Evolutionary conservation across 1,284 basidiomycete species (phyloP), one percentile per base, ranked within the genome.

Genomic region (Puccinia horiana): DNA sequence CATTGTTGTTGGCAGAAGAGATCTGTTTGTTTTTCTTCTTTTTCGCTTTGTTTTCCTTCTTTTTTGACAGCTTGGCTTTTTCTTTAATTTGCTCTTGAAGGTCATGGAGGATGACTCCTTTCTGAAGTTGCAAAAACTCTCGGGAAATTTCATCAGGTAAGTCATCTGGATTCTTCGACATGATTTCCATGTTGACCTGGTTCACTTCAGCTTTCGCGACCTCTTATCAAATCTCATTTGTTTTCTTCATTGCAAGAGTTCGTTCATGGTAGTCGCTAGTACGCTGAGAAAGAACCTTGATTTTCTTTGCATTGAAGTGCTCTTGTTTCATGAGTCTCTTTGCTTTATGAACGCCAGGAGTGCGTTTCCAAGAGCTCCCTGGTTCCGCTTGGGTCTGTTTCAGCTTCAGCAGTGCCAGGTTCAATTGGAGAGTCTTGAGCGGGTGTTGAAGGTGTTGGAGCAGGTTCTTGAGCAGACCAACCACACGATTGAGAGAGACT

Each of bases 231-330:
- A 69, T 69, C 8, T 44, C n/a, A 16, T 69, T 69, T 42, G 67
- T 69, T 69, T 69, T 69, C 11, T 69, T 47, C 67, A 69, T 42
- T 5, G 37, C 67, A 6, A 44, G 23, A 44, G 67, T 69, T 12
- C 23, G 40, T 5, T 42, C n/a, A 69, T 23, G 26, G 67, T 69
- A 69, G 16, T 69, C 23, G 20, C 3, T 44, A 16, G 67, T 18
- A n/a, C 23, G 67, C 6, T 29, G 9, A 3, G 8, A 44, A 1
- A 69, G 23, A 6, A 69, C n/a, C 67, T 69, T 69, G 40, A 69
- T 69, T 20, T 69, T 69, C 20, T 69, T 69, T n/a, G 40, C 40
- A 29, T 69, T 69, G 67, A 23, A 69, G 23, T 69, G 20, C n/a
- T 69, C 67, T 20, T 69, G 40, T 44, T 44, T 69, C 67, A 69